Percentiles rank a stretch among this genome's conserved stretches.
Evolutionary conservation across 129 eudicot genomes (phyloP).

Genomic region (Artemisia tridentata): DNA sequence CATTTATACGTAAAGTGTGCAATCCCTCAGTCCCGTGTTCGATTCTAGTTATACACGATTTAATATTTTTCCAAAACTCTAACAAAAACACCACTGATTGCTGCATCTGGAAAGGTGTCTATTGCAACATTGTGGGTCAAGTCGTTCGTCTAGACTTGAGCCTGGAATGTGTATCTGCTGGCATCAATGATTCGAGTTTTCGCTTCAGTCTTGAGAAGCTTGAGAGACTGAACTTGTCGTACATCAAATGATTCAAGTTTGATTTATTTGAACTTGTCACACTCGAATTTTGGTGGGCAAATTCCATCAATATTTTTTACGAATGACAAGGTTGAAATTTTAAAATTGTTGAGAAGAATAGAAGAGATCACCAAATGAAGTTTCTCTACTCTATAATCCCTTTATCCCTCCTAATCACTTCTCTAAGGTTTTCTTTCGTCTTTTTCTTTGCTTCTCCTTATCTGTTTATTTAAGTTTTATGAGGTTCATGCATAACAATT

Average conservation of each 20-base stretch:
- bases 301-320: constrained; percentile 30
- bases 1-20: too few species aligned
- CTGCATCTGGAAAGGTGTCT: constrained; percentile 17
- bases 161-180: background rate
- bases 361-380: constrained; percentile 60
- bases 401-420: constrained; percentile 10
- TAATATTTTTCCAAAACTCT: too few species aligned
- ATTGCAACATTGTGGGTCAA: constrained; percentile 12
- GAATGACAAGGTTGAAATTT: constrained; percentile 29
- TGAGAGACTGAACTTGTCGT: constrained; percentile 14
- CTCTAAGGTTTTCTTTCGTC: background rate
- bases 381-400: constrained; percentile 44
- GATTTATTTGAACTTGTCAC: constrained; percentile 19
- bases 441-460: too few species aligned
- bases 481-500: too few species aligned
- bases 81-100: constrained; percentile 7
- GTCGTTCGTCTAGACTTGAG: constrained; percentile 20
- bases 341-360: constrained; percentile 49
- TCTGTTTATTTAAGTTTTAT: too few species aligned
- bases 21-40: too few species aligned
- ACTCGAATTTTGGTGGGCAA: constrained; percentile 33
- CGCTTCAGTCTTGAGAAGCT: constrained; percentile 4
- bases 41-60: too few species aligned
- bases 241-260: constrained; percentile 15
- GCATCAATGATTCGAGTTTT: constrained; percentile 3